phyloP scores from a whole-genome alignment of 2,329 filamentous ascomycete genomes.

The Aureobasidium lini region DNA sequence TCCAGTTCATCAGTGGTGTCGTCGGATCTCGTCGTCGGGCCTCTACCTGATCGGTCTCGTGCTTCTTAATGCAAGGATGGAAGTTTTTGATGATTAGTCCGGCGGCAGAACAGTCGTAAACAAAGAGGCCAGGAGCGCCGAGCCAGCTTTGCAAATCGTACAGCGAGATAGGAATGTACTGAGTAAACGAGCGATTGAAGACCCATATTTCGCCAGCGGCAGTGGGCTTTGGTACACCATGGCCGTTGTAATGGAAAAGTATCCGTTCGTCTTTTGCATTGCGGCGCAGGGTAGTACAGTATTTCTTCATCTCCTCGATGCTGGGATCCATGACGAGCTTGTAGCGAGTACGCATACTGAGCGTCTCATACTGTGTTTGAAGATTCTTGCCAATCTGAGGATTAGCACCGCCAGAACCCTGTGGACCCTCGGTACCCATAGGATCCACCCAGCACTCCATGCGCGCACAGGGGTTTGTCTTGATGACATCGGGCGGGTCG shows the following conservation, averaged over 20 bases:
- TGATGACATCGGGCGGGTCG: constrained; percentile 92
- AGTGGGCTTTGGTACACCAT: constrained; percentile 92
- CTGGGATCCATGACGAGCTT: constrained; percentile 96
- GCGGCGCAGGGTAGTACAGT: constrained; percentile 78
- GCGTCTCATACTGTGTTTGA: constrained; percentile 92
- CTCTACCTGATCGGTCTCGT: constrained; percentile 81
- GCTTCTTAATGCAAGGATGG: constrained; percentile 87
- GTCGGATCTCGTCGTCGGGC: constrained; percentile 63
- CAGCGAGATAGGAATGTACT: constrained; percentile 94
- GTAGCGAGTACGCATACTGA: constrained; percentile 91
- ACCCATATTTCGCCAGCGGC: constrained; percentile 98
- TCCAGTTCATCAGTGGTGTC: constrained; percentile 51
- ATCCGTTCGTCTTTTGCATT: constrained; percentile 96
- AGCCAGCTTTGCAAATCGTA: constrained; percentile 96
- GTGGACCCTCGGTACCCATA: constrained; percentile 62
- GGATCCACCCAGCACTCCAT: constrained; percentile 97
- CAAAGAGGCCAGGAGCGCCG: constrained; percentile 88
- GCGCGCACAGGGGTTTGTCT: constrained; percentile 87
- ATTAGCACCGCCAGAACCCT: constrained; percentile 42
- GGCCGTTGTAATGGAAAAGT: constrained; percentile 97
- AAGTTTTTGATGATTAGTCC: constrained; percentile 95
- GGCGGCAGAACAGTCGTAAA: constrained; percentile 96
- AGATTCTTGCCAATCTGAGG: constrained; percentile 93
- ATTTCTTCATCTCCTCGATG: constrained; percentile 95
- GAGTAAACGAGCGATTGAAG: constrained; percentile 97